Evolutionary conservation across 1,284 basidiomycete species (phyloP), one percentile per base, ranked within the genome.

Genomic region (Omphalotus olearius): DNA sequence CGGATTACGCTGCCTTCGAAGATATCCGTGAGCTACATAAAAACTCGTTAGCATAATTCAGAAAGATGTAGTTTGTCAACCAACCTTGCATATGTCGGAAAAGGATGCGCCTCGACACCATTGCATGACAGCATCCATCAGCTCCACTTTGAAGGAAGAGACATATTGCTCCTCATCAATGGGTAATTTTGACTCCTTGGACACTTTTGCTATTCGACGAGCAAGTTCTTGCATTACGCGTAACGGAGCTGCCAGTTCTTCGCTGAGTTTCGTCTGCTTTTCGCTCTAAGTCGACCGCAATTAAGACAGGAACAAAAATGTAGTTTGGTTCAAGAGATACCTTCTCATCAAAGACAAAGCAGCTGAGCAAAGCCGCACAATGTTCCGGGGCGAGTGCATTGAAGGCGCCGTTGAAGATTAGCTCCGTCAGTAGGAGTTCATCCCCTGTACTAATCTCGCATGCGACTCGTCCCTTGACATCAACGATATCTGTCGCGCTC

Each of bases 51-150:
- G 40, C 3, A 18, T 16, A 20, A 28, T 51, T 2, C 51, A 44
- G 40, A 39, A 36, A 20, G 36, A 26, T 14, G 23, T 38, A 6
- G 45, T 80, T 45, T 50, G 5, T 23, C 3, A 23, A 23, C 23
- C 23, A 23, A 91, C 92, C 82, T 98, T 97, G 80, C 91, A 94
- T 55, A 98, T 94, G 37, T 99, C 95, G 0, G 90, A 76, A 69
- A 99, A 99, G 30, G 91, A 91, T n/a, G 93, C 91, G 1, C 97
- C 97, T 30, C 92, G 85, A 71, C 96, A 99, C 97, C 97, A 99
- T 60, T 94, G 89, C 53, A 95, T 78, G 17, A 99, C 96, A 4
- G 90, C 89, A 60, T 98, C 96, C 93, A 98, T 98, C 53, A 99
- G 82, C 65, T 98, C 96, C 25, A 98, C 93, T 69, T 98, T 98